A percentile compares a stretch with the other conserved stretches of the same genome.
Conservation (phyloP, 768 basidiomycete genomes). For the Asterophora parasitica region DNA sequence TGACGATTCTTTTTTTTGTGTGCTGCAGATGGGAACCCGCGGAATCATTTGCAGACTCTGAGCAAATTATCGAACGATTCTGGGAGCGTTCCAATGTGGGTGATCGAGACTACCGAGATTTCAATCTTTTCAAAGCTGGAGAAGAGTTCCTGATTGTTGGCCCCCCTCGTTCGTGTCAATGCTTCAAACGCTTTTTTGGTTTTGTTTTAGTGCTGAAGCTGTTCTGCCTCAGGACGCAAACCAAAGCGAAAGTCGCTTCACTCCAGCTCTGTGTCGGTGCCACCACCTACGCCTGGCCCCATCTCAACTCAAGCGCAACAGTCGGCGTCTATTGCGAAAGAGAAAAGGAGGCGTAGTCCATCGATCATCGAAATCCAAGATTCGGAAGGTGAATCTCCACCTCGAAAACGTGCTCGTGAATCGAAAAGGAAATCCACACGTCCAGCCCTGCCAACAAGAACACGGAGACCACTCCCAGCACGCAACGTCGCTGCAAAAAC, state of each 20-base stretch:
- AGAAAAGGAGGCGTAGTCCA: conserved; percentile 9
- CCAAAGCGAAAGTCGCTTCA: conserved; percentile 10
- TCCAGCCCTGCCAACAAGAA: not conserved
- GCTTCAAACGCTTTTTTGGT: not conserved
- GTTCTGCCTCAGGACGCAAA: conserved; percentile 16
- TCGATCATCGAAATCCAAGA: conserved; percentile 8
- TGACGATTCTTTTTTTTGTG: conserved; percentile 7
- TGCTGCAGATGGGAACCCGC: conserved; percentile 60
- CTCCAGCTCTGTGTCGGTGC: not conserved
- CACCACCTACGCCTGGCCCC: conserved; percentile 12
- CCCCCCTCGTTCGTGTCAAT: conserved; percentile 46
- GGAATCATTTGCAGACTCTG: conserved; percentile 53
- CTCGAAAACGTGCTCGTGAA: conserved; percentile 16
- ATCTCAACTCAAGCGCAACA: conserved; percentile 13
- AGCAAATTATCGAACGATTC: conserved; percentile 49
- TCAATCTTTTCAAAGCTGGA: conserved; percentile 45
- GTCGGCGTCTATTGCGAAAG: not conserved
- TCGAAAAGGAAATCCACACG: not conserved
- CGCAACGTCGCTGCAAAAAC: not conserved
- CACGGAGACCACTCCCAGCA: conserved; percentile 4
- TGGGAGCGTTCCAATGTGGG: conserved; percentile 44
- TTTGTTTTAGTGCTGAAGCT: too few relatives aligned
- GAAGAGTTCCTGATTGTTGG: conserved; percentile 54
- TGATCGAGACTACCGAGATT: conserved; percentile 45
- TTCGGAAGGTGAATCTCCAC: conserved; percentile 8